Evolutionary conservation across 1,284 basidiomycete species (phyloP), one percentile per base, ranked within the genome.

Genomic region (Athelia psychrophila): DNA sequence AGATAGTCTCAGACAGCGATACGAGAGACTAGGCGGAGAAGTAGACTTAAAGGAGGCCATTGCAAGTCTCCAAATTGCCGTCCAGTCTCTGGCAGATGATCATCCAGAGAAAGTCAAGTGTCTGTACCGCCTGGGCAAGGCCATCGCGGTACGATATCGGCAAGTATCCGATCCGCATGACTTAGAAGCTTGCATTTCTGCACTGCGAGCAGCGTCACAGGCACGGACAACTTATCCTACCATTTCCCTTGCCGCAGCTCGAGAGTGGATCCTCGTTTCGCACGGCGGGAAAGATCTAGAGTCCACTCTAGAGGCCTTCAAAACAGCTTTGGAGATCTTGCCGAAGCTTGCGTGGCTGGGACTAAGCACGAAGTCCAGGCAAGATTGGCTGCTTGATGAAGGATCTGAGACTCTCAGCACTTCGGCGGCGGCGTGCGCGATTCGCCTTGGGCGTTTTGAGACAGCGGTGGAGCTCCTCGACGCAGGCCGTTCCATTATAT

Each of bases 401-500:
- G 57, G n/a, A n/a, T 6, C 19, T 25, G 51, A 53, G 20, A 50
- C 51, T 15, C 40, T 60, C 25, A 50, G 56, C n/a, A 44, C 51
- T 22, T 35, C 50, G 33, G 58, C 58, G 16, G 56, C 60, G 16
- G 42, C 36, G 20, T 60, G 48, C 47, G 61, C 61, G 16, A 48
- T 63, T 19, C 45, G 22, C 4, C n/a, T 23, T 6, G 48, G 46
- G 9, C 27, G 52, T 24, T 49, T 46, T 13, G 35, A 49, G 10
- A 45, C 56, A 30, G 59, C 61, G 12, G 52, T 62, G 13, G 58
- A 61, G 48, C 51, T 58, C 22, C 50, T 62, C 3, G 61, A 62
- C 27, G 51, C 47, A 40, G 54, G 58, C 22, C 53, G 60, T 10
- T 54, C 51, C 2, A 44, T 61, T 9, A 60, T 61, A 33, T 63